These are phyloP conservation scores for Ogataea ganodermae DNA, from an alignment of 805 yeast species.

Conservation along the genomic window DNA sequence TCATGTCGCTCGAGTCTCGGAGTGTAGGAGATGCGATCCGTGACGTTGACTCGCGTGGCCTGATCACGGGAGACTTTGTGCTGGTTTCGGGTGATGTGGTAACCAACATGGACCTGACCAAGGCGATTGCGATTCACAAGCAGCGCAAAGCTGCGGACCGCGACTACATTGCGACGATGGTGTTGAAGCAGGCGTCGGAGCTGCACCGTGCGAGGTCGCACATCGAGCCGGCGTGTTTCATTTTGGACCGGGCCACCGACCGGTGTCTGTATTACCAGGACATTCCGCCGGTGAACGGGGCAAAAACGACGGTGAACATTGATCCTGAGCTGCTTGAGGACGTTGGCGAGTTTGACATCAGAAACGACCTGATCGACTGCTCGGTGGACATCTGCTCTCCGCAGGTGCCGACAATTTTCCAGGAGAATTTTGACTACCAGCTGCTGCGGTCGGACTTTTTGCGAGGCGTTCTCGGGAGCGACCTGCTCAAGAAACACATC, in stretches of 20 bases:
- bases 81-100: constrained; percentile 93
- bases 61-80: constrained; percentile 86
- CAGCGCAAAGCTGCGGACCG: constrained; percentile 72
- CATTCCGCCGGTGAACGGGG: constrained; percentile 56
- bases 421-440: constrained; percentile 95
- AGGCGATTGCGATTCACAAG: constrained; percentile 72
- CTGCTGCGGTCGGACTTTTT: constrained; percentile 83
- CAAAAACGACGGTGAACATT: constrained; percentile 54
- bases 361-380: constrained; percentile 95
- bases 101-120: constrained; percentile 81
- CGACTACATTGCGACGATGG: constrained; percentile 94
- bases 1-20: constrained; percentile 81
- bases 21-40: constrained; percentile 98
- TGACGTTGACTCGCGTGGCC: constrained; percentile 87
- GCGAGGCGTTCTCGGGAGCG: constrained; percentile 86
- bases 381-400: constrained; percentile 95
- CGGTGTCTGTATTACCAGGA: constrained; percentile 85
- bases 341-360: constrained; percentile 72
- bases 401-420: constrained; percentile 91
- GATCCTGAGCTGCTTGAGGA: constrained; percentile 84
- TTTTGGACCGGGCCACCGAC: constrained; percentile 70
- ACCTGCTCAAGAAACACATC: constrained; percentile 84
- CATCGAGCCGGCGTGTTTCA: constrained; percentile 80
- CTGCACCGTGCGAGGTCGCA: constrained; percentile 81
- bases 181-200: constrained; percentile 80